phyloP scores from a whole-genome alignment of 2,329 filamentous ascomycete species.

The Furcasterigmium furcatum region DNA sequence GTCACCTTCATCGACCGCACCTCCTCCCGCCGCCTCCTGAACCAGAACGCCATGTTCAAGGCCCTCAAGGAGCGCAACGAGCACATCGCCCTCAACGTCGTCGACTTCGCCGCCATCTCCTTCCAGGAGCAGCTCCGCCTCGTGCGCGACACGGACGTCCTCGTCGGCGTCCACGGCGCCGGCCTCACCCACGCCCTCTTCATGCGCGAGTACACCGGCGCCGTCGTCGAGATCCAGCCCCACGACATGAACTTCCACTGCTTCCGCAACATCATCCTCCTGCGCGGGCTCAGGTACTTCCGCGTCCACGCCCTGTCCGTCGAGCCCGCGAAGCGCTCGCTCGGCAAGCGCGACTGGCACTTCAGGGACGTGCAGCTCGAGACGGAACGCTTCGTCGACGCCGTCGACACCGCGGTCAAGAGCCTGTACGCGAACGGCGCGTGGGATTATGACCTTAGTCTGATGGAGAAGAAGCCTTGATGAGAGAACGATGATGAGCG shows the following conservation, averaged over 20 bases:
- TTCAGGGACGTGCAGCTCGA: neutral
- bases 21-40: constrained; percentile 22
- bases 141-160: constrained; percentile 31
- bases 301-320: constrained; percentile 23
- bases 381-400: neutral
- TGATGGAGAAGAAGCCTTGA: no score
- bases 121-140: constrained; percentile 31
- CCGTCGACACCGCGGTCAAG: neutral
- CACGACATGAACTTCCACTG: constrained; percentile 26
- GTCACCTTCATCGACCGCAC: constrained; percentile 32
- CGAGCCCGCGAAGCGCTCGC: neutral
- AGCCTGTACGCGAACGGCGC: no score
- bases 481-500: no score
- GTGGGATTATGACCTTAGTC: no score
- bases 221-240: constrained; percentile 39
- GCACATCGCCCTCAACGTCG: constrained; percentile 21
- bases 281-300: constrained; percentile 33
- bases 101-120: constrained; percentile 34
- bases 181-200: constrained; percentile 39
- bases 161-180: constrained; percentile 40
- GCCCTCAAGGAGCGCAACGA: constrained; percentile 17
- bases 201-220: constrained; percentile 23
- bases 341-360: neutral
- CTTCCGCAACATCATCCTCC: constrained; percentile 36
- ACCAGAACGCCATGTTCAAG: constrained; percentile 21